Percentiles rank a stretch among this genome's conserved stretches.
phyloP scores from a whole-genome alignment of 2,329 filamentous ascomycete genomes.

The Emmonsia crescens region DNA sequence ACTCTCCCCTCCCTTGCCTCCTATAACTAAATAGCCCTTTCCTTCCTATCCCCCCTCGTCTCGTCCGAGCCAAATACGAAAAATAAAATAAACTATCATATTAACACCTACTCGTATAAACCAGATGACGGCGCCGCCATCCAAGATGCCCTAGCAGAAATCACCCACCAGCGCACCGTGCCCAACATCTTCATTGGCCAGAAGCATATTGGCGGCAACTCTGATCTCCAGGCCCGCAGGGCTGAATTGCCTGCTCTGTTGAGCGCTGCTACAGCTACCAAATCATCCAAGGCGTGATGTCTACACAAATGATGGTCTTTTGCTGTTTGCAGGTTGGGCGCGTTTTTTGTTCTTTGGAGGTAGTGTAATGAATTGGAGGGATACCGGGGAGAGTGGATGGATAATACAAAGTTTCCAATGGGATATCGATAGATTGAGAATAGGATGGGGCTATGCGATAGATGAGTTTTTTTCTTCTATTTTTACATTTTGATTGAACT shows the following conservation, averaged over 20 bases:
- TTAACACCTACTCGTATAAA: conserved; percentile 1
- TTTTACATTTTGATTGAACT: background rate
- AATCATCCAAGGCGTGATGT: conserved; percentile 9
- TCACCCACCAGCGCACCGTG: conserved; percentile 77
- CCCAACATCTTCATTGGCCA: conserved; percentile 90
- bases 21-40: background rate
- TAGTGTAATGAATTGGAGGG: background rate
- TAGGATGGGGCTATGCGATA: background rate
- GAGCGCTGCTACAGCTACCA: conserved; percentile 54
- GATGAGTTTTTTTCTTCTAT: background rate
- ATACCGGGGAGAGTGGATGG: background rate
- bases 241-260: conserved; percentile 53
- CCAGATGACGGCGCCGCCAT: conserved; percentile 71
- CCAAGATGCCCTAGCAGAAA: conserved; percentile 69
- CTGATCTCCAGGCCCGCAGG: conserved; percentile 63
- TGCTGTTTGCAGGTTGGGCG: background rate
- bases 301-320: background rate
- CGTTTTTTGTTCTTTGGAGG: background rate
- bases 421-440: background rate
- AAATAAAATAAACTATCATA: conserved; percentile 5
- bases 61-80: background rate
- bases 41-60: background rate
- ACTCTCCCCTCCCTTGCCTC: background rate
- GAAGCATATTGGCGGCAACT: conserved; percentile 95
- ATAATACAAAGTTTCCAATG: background rate